These are phyloP conservation scores for Calonectria pteridis DNA, from an alignment of 2,329 filamentous ascomycete genomes.

Conservation along the genomic window DNA sequence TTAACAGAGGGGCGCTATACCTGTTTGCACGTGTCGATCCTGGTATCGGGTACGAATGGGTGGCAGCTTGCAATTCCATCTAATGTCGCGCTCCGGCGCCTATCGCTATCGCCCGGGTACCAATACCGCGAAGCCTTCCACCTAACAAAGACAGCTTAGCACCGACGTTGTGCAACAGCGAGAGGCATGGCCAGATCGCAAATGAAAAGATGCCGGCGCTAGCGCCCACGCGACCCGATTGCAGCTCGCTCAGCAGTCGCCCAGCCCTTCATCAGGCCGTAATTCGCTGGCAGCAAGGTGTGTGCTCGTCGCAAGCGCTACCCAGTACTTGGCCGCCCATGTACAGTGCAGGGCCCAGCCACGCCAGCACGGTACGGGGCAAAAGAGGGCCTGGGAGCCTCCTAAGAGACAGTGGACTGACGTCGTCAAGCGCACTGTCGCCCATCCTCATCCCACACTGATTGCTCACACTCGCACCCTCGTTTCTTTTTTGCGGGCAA, in stretches of 20 bases:
- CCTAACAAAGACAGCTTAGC: neutral
- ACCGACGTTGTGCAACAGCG: conserved; percentile 2
- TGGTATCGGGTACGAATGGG: conserved; percentile 5
- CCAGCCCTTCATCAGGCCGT: neutral
- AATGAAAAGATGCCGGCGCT: conserved; percentile 2
- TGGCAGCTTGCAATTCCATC: neutral
- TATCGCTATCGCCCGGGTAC: conserved; percentile 10
- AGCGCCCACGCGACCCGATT: conserved; percentile 15
- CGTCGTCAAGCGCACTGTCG: conserved; percentile 16
- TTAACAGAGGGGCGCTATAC: neutral
- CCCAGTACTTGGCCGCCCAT: neutral
- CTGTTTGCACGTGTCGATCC: conserved; percentile 9
- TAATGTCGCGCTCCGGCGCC: conserved; percentile 4
- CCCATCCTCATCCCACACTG: conserved; percentile 12
- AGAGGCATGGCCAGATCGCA: neutral
- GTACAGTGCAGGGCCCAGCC: neutral
- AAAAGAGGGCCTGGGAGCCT: neutral
- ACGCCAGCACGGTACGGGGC: conserved; percentile 5
- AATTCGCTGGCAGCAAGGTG: neutral
- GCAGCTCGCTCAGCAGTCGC: neutral
- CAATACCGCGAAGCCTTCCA: conserved; percentile 6
- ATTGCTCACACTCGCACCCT: conserved; percentile 4
- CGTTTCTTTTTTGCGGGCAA: conserved; percentile 5
- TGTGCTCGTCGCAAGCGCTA: neutral
- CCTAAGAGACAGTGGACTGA: conserved; percentile 13